Conservation (phyloP, 1,284 basidiomycete species). For the Naganishia sp. region DNA sequence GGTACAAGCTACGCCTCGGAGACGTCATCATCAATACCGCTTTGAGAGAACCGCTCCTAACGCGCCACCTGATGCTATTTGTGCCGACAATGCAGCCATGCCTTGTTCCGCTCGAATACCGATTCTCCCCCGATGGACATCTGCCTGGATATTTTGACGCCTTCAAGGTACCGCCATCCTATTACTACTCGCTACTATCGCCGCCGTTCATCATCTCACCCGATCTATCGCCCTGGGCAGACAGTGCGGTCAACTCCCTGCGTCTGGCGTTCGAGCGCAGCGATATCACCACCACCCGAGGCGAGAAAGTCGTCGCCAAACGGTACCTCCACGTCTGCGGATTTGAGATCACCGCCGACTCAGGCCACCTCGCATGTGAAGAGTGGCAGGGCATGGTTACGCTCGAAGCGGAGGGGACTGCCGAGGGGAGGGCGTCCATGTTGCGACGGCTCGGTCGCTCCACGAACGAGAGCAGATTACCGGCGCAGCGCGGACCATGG, state of each 20-base stretch:
- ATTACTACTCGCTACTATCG: constrained; percentile 52
- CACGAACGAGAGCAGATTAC: constrained; percentile 15
- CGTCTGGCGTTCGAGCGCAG: constrained; percentile 52
- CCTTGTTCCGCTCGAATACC: constrained; percentile 51
- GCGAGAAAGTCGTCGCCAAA: constrained; percentile 51
- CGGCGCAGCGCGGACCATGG: constrained; percentile 44
- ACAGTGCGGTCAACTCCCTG: constrained; percentile 43
- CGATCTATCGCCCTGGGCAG: constrained; percentile 49
- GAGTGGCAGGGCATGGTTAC: constrained; percentile 52
- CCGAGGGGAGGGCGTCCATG: constrained; percentile 48
- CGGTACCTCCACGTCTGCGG: constrained; percentile 54
- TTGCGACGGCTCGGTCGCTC: constrained; percentile 42
- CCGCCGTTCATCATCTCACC: constrained; percentile 51
- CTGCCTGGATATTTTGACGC: constrained; percentile 51
- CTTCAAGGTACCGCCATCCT: constrained; percentile 52
- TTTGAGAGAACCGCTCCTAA: constrained; percentile 41
- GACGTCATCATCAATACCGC: constrained; percentile 54
- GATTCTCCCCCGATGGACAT: constrained; percentile 43
- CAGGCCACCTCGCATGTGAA: constrained; percentile 33
- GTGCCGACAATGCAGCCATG: constrained; percentile 48
- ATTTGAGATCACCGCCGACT: constrained; percentile 41
- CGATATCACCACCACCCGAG: constrained; percentile 50
- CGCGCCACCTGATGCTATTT: constrained; percentile 48
- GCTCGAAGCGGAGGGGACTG: constrained; percentile 53
- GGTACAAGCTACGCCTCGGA: constrained; percentile 47